Conservation (phyloP, 2,329 filamentous ascomycete species). For the Hymenoscyphus salicellus region DNA sequence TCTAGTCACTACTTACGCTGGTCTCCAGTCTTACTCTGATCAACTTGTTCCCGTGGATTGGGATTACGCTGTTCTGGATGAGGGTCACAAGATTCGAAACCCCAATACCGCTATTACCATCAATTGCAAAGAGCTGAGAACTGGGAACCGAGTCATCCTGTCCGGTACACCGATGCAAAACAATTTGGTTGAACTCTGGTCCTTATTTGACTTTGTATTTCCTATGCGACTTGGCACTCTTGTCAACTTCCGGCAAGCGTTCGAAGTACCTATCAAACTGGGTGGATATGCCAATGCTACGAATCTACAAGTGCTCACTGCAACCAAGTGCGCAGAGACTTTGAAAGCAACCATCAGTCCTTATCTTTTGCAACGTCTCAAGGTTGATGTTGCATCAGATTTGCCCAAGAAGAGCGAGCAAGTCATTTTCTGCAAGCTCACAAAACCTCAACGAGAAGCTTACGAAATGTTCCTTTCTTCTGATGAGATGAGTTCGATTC, state of each 20-base stretch:
- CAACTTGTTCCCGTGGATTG: constrained; percentile 79
- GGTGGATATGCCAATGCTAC: constrained; percentile 95
- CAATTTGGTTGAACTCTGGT: constrained; percentile 93
- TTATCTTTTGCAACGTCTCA: constrained; percentile 87
- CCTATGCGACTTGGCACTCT: constrained; percentile 92
- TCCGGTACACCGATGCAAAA: constrained; percentile 98
- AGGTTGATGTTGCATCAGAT: constrained; percentile 89
- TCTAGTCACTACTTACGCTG: constrained; percentile 91
- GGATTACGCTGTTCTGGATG: constrained; percentile 91
- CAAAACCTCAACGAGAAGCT: constrained; percentile 69
- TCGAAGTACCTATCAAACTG: constrained; percentile 88
- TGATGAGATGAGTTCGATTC: constrained; percentile 79
- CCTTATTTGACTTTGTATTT: constrained; percentile 94
- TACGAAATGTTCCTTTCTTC: constrained; percentile 82
- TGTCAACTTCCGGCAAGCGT: constrained; percentile 84
- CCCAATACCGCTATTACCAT: constrained; percentile 93
- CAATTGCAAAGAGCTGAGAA: constrained; percentile 89
- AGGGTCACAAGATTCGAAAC: constrained; percentile 97
- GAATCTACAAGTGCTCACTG: constrained; percentile 90
- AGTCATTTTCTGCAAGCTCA: constrained; percentile 92
- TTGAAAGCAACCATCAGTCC: constrained; percentile 91
- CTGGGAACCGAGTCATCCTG: constrained; percentile 84
- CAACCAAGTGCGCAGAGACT: constrained; percentile 88
- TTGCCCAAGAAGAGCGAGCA: constrained; percentile 94
- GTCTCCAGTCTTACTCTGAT: constrained; percentile 87